These are phyloP conservation scores for Pseudogymnoascus sp. DNA, from an alignment of 2,329 filamentous ascomycete genomes.

Conservation along the genomic window DNA sequence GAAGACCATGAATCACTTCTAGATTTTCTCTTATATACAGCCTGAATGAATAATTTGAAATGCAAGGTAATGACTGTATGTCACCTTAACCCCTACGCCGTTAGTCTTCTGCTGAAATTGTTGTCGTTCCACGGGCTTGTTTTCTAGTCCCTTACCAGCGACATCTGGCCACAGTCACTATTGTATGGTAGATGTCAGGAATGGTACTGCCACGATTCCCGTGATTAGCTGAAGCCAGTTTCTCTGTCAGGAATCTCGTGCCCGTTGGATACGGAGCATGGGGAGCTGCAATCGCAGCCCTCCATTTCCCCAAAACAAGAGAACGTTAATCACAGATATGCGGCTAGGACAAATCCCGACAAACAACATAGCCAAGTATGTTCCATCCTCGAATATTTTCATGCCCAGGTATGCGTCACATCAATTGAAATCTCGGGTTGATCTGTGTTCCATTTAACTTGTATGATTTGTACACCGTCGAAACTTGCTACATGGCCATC, in stretches of 20 bases:
- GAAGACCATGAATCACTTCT: not conserved
- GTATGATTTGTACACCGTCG: constrained; percentile 9
- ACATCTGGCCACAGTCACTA: not conserved
- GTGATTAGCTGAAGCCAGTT: not conserved
- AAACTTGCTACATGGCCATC: not conserved
- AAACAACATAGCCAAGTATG: not conserved
- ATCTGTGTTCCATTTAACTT: constrained; percentile 10
- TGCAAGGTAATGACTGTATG: not conserved
- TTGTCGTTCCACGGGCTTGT: not conserved
- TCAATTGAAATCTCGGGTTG: not conserved
- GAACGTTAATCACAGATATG: not conserved
- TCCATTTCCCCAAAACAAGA: not conserved
- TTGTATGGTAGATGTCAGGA: not conserved
- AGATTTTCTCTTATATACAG: not conserved
- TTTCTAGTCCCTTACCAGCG: not conserved
- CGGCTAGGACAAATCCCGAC: not conserved
- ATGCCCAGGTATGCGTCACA: not conserved
- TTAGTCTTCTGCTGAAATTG: not conserved
- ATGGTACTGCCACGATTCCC: not conserved
- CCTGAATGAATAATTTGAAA: not conserved
- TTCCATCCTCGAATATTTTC: not conserved
- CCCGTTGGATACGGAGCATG: not conserved
- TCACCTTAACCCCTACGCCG: not conserved
- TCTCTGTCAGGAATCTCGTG: not conserved
- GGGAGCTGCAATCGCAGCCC: not conserved